A percentile compares a stretch with the other conserved stretches of the same genome.
Conservation (phyloP, 257 asterid species). For the Scutellaria barbata region DNA sequence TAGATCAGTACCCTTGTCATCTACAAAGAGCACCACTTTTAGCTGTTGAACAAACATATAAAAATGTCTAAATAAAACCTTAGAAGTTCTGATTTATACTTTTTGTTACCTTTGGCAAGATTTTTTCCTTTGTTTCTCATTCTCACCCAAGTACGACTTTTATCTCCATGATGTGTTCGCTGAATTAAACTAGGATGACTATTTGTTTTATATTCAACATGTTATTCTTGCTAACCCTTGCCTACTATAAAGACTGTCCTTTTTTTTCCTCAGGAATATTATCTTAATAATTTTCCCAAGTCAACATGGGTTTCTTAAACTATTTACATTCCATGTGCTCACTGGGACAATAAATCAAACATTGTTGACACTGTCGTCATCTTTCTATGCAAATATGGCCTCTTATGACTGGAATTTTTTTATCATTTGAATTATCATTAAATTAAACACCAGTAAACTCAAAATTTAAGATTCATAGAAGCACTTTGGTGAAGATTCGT, state of each 20-base stretch:
- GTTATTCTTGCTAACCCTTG: neutral
- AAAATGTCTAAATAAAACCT: neutral
- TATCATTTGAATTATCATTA: neutral
- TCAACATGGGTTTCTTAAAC: too few relatives aligned
- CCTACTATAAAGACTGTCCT: neutral
- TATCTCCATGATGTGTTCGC: neutral
- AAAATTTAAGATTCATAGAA: neutral
- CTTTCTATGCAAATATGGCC: too few relatives aligned
- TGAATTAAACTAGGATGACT: neutral
- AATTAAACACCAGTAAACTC: neutral
- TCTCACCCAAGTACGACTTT: neutral
- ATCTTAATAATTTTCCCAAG: neutral
- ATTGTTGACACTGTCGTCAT: too few relatives aligned
- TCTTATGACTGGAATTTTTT: too few relatives aligned
- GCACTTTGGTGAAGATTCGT: neutral
- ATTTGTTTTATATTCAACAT: neutral
- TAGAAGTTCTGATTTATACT: neutral
- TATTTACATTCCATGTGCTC: neutral
- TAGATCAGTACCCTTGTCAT: neutral
- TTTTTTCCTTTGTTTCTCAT: neutral
- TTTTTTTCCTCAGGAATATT: neutral
- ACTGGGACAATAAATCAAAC: neutral
- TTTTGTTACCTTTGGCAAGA: constrained; percentile 13
- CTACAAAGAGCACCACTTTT: neutral
- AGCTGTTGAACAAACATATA: constrained; percentile 6